phyloP scores from a whole-genome alignment of 495 filamentous ascomycete species.

The Neurospora discreta region DNA sequence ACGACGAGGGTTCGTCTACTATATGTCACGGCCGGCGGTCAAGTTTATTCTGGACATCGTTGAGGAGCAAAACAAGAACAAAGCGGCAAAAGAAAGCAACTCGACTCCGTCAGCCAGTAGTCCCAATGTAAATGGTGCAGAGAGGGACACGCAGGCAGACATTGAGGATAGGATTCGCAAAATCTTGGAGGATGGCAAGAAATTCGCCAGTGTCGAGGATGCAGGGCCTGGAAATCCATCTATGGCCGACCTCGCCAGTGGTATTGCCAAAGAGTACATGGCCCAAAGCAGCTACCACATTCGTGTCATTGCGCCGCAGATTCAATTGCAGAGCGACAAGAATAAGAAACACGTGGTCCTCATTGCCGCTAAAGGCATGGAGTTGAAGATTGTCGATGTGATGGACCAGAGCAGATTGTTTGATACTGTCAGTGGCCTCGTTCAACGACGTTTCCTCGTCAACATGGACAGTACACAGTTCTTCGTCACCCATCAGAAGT shows the following conservation, averaged over 20 bases:
- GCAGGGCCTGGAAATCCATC: conserved; percentile 22
- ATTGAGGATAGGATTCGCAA: conserved; percentile 82
- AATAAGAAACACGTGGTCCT: conserved; percentile 85
- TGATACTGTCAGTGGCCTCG: conserved; percentile 87
- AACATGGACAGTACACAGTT: conserved; percentile 96
- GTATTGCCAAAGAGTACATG: conserved; percentile 82
- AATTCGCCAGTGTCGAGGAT: conserved; percentile 69
- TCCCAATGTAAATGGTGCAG: conserved; percentile 25
- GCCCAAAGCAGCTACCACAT: conserved; percentile 90
- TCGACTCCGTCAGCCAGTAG: conserved; percentile 27
- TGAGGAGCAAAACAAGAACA: conserved; percentile 73
- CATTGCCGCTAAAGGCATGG: conserved; percentile 93
- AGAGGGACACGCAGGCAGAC: conserved; percentile 48
- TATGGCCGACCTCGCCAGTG: conserved; percentile 53
- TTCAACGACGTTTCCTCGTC: conserved; percentile 85
- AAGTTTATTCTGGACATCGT: conserved; percentile 98
- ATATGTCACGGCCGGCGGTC: conserved; percentile 87
- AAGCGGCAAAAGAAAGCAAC: conserved; percentile 30
- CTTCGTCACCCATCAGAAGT: conserved; percentile 89
- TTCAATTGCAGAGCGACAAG: conserved; percentile 96
- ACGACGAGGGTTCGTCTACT: conserved; percentile 92
- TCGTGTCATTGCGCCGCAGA: conserved; percentile 90
- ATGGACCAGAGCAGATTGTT: conserved; percentile 91
- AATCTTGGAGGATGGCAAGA: conserved; percentile 73
- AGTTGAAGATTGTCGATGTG: conserved; percentile 89